A percentile compares a stretch with the other conserved stretches of the same genome.
Evolutionary conservation across 2,329 filamentous ascomycete genomes (phyloP).

Genomic region (Fusarium decemcellulare): DNA sequence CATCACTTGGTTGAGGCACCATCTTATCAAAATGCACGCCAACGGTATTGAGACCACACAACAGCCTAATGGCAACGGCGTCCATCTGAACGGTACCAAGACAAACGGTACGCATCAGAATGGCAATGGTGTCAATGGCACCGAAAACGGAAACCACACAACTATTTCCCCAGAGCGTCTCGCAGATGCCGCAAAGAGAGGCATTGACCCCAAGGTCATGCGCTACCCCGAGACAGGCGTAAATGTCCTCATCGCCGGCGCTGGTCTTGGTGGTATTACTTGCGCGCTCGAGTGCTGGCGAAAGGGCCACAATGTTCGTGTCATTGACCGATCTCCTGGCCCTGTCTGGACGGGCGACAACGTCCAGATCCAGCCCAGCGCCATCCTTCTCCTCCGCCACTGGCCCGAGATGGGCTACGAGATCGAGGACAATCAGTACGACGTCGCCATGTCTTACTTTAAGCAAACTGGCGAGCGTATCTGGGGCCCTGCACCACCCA

Average conservation of each 20-base stretch:
- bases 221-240: constrained; percentile 32
- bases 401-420: constrained; percentile 39
- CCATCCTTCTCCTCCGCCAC: constrained; percentile 26
- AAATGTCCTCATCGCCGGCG: constrained; percentile 27
- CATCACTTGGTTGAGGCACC: background rate
- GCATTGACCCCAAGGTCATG: constrained; percentile 26
- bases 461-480: constrained; percentile 29
- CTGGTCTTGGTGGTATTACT: constrained; percentile 17
- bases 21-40: background rate
- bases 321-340: constrained; percentile 23
- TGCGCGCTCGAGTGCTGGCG: constrained; percentile 37
- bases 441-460: constrained; percentile 37
- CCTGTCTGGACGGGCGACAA: constrained; percentile 35
- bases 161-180: background rate
- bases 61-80: background rate
- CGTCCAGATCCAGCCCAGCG: constrained; percentile 32
- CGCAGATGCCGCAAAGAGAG: constrained; percentile 10
- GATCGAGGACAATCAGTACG: constrained; percentile 33
- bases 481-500: constrained; percentile 34
- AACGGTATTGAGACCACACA: background rate
- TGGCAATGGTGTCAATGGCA: background rate
- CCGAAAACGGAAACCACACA: background rate
- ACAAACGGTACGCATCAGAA: background rate
- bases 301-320: constrained; percentile 33
- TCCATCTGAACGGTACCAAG: background rate